Conservation (phyloP, 768 basidiomycete genomes). For the Cystobasidium tubakii region DNA sequence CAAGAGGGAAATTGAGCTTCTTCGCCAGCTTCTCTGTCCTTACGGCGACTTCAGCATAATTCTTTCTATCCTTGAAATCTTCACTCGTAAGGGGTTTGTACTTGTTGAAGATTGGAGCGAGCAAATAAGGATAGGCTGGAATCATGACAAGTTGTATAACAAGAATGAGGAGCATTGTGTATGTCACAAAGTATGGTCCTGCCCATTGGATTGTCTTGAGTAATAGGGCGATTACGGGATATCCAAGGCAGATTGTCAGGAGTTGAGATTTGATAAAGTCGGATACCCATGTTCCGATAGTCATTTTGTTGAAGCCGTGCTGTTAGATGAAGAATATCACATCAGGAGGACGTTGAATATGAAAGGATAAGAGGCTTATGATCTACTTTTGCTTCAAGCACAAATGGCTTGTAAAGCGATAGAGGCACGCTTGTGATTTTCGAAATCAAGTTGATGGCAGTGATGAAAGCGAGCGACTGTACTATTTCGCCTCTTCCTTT, state of each 20-base stretch:
- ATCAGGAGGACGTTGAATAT: not conserved
- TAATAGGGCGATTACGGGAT: conserved; percentile 80
- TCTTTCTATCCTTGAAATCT: conserved; percentile 45
- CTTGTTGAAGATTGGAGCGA: conserved; percentile 96
- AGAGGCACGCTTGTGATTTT: conserved; percentile 58
- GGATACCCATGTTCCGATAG: conserved; percentile 64
- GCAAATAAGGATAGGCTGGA: conserved; percentile 55
- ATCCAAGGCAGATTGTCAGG: conserved; percentile 57
- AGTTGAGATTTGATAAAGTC: conserved; percentile 64
- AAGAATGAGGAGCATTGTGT: conserved; percentile 55
- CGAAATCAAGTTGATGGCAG: not conserved
- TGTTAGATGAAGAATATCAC: not conserved
- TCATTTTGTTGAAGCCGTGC: conserved; percentile 73
- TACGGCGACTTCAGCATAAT: conserved; percentile 54
- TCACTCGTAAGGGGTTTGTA: conserved; percentile 66
- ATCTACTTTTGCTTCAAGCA: conserved; percentile 77
- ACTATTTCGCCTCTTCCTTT: conserved; percentile 13
- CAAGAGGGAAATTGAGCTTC: conserved; percentile 85
- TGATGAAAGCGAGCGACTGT: conserved; percentile 28
- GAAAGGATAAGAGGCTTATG: not conserved
- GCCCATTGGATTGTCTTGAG: conserved; percentile 87
- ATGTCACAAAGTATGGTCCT: conserved; percentile 63
- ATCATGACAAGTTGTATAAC: conserved; percentile 66
- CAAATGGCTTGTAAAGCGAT: conserved; percentile 79
- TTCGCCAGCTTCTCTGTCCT: conserved; percentile 71